Evolutionary conservation across 768 basidiomycete species (phyloP), one percentile per base, ranked within the genome.

Genomic region (Candolleomyces eurysporus): DNA sequence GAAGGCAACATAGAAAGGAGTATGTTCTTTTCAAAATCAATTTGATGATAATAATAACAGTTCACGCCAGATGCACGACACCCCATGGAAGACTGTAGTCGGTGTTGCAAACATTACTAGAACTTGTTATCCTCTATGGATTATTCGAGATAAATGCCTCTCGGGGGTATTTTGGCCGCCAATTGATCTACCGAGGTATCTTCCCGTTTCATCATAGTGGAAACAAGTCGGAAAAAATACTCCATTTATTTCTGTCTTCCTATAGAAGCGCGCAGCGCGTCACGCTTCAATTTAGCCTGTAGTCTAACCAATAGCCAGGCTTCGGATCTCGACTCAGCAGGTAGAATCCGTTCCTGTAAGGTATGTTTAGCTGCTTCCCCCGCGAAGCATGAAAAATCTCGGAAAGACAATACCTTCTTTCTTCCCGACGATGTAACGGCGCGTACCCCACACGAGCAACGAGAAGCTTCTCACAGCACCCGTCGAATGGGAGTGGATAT

Each of bases 1-100:
- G 73, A 91, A 88, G 72, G 42, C 64, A 10, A 63, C 60, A 5
- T 45, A 57, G 36, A 36, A 26, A 16, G 30, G 30, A 46, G 60
- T 61, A 46, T 26, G 13, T 36, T 31, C 21, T 39, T 36, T 36
- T 36, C 36, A 36, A 36, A 36, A 36, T 36, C 36, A 36, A 36
- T 36, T 36, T 11, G 36, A 36, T 36, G 11, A 11, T 11, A 36
- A 36, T 32, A 32, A 32, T 11, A 36, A 36, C 36, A 8, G 5
- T 8, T 11, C 36, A 36, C 11, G 36, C 36, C 36, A 36, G 36
- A 36, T 36, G 36, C 36, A 11, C 36, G 36, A 36, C 36, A 36
- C 36, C 26, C 26, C 26, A 26, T 4, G 26, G 26, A 36, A 36
- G 8, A 36, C 36, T 36, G 36, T 36, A 36, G 6, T 36, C 36